Evolutionary conservation across 2,329 filamentous ascomycete species (phyloP).

Genomic region (Fusarium vanettenii): DNA sequence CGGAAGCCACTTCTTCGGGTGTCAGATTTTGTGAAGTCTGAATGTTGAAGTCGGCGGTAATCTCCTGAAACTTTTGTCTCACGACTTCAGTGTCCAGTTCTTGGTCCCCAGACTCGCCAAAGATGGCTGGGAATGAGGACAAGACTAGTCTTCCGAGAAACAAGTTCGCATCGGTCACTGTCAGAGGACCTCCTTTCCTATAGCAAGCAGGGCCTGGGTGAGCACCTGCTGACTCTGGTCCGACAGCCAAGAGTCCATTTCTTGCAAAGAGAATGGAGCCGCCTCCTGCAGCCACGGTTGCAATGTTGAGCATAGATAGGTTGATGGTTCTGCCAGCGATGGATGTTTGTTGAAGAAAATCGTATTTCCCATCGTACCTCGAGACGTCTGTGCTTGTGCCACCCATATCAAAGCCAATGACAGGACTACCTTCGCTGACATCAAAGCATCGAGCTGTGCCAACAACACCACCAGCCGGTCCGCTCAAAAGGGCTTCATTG

Average conservation of each 20-base stretch:
- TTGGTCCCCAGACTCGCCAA: conserved; percentile 74
- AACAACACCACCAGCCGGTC: conserved; percentile 77
- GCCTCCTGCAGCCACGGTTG: conserved; percentile 69
- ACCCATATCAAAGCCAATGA: conserved; percentile 58
- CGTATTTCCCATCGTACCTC: conserved; percentile 75
- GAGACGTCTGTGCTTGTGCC: conserved; percentile 80
- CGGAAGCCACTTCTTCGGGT: conserved; percentile 65
- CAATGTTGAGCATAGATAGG: conserved; percentile 78
- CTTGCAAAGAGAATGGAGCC: conserved; percentile 70
- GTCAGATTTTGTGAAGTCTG: conserved; percentile 48
- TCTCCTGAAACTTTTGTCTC: conserved; percentile 50
- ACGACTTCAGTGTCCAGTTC: conserved; percentile 54
- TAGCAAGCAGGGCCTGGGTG: conserved; percentile 79
- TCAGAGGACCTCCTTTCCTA: conserved; percentile 75
- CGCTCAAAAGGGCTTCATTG: conserved; percentile 73
- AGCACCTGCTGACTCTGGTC: conserved; percentile 77
- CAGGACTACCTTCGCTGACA: conserved; percentile 70
- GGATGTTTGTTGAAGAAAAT: conserved; percentile 77
- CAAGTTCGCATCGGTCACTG: conserved; percentile 78
- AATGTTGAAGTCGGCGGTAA: conserved; percentile 55
- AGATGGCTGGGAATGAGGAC: conserved; percentile 77
- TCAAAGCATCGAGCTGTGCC: conserved; percentile 78
- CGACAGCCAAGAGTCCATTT: conserved; percentile 77
- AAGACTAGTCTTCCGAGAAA: conserved; percentile 68
- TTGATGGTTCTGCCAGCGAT: conserved; percentile 78